These are phyloP conservation scores for Suhomyces sp. DNA, from an alignment of 805 yeast genomes.

Conservation along the genomic window DNA sequence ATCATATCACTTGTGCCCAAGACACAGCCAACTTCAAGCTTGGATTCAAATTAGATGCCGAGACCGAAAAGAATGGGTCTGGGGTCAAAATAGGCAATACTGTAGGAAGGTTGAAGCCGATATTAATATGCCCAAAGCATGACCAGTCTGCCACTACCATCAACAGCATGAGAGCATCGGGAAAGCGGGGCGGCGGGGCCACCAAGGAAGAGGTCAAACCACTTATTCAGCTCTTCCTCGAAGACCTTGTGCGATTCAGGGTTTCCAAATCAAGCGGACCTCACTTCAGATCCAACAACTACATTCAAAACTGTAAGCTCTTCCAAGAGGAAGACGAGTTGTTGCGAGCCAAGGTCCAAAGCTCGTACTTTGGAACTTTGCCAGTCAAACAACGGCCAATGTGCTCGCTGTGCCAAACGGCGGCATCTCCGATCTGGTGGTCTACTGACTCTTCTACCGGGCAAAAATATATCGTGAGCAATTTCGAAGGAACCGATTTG, in stretches of 20 bases:
- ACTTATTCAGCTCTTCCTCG: constrained; percentile 38
- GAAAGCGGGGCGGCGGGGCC: constrained; percentile 23
- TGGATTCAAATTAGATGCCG: constrained; percentile 49
- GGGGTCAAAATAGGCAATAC: constrained; percentile 21
- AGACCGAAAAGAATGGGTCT: constrained; percentile 10
- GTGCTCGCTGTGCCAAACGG: constrained; percentile 23
- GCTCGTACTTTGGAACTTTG: constrained; percentile 1
- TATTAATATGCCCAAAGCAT: constrained; percentile 44
- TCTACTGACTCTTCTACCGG: constrained; percentile 2
- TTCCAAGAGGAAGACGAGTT: constrained; percentile 13
- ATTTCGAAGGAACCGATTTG: neutral
- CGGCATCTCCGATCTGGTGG: constrained; percentile 41
- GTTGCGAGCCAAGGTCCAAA: constrained; percentile 2
- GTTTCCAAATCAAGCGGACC: constrained; percentile 26
- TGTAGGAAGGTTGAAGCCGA: constrained; percentile 44
- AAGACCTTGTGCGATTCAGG: constrained; percentile 25
- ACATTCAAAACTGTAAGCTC: constrained; percentile 19
- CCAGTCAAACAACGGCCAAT: neutral
- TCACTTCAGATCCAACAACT: constrained; percentile 29
- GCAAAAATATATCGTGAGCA: neutral
- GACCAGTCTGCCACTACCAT: constrained; percentile 15
- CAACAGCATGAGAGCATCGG: constrained; percentile 26
- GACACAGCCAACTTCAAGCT: constrained; percentile 41
- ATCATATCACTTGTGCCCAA: constrained; percentile 61
- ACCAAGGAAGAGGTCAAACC: constrained; percentile 31